These are phyloP conservation scores for Acorus calamus DNA, from an alignment of 106 monocot species.

Conservation along the genomic window DNA sequence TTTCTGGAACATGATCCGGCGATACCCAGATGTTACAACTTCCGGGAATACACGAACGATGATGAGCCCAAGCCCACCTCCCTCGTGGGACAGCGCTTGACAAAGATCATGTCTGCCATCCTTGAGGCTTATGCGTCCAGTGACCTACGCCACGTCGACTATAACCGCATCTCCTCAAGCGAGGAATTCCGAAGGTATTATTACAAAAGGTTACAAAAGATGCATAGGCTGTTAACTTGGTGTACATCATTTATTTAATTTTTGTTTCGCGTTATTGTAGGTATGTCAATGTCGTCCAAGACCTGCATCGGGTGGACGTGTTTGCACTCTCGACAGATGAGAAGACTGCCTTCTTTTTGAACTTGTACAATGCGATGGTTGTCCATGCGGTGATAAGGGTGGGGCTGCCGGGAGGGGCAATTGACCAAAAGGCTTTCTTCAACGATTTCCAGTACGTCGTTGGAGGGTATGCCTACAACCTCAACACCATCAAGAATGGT, in stretches of 20 bases:
- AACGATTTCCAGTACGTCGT: conserved; percentile 78
- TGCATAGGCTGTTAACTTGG: too few species aligned
- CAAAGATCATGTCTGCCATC: conserved; percentile 74
- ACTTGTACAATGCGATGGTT: conserved; percentile 94
- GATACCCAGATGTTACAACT: conserved; percentile 72
- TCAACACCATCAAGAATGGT: conserved; percentile 75
- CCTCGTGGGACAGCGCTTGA: conserved; percentile 41
- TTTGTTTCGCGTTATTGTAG: conserved; percentile 13
- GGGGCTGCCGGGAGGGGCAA: conserved; percentile 48
- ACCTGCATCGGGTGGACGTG: conserved; percentile 78
- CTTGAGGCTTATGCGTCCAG: conserved; percentile 83
- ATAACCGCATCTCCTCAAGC: conserved; percentile 50
- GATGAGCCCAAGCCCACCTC: conserved; percentile 57
- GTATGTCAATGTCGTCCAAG: conserved; percentile 60
- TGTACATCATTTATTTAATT: background rate
- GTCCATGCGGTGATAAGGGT: conserved; percentile 65
- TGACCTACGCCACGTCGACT: conserved; percentile 55
- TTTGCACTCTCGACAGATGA: conserved; percentile 41
- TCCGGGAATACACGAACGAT: conserved; percentile 66
- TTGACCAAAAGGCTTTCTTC: conserved; percentile 67
- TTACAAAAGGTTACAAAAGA: too few species aligned
- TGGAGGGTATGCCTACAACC: conserved; percentile 76
- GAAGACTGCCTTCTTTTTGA: conserved; percentile 69
- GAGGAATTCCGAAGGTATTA: conserved; percentile 85
- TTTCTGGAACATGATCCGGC: conserved; percentile 86